phyloP scores from a whole-genome alignment of 805 yeast species.

The Teunomyces atbi region DNA sequence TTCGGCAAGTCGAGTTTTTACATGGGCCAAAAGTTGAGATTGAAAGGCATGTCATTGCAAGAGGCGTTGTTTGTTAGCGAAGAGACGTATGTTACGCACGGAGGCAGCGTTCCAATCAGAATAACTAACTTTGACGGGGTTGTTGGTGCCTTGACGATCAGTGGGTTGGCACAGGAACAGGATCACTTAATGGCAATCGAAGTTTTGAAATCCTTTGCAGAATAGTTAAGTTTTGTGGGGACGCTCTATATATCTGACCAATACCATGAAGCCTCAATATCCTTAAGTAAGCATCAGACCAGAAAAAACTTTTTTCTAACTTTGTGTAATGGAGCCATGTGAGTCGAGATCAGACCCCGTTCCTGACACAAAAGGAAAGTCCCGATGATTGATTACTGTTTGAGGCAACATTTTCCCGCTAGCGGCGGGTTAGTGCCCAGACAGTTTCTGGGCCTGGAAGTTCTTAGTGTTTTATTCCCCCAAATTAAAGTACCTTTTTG shows the following conservation, averaged over 20 bases:
- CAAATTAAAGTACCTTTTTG: too few relatives aligned
- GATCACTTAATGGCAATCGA: slow-evolving; percentile 51
- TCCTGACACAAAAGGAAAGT: neutral
- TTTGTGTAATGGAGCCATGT: neutral
- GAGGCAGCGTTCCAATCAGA: slow-evolving; percentile 55
- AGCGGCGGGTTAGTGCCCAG: neutral
- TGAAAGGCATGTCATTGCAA: slow-evolving; percentile 35
- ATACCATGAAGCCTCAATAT: neutral
- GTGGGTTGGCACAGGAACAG: slow-evolving; percentile 55
- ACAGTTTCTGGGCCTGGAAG: neutral
- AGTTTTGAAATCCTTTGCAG: slow-evolving; percentile 14
- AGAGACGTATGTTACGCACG: slow-evolving; percentile 49
- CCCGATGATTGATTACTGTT: neutral
- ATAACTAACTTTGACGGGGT: slow-evolving; percentile 33
- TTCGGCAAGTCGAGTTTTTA: slow-evolving; percentile 48
- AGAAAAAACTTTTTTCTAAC: neutral
- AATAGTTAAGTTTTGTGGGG: slow-evolving; percentile 1
- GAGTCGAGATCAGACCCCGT: slow-evolving; percentile 1
- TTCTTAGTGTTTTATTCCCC: too few relatives aligned
- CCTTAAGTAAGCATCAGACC: neutral
- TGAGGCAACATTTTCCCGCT: neutral
- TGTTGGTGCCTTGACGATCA: slow-evolving; percentile 50
- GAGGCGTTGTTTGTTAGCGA: slow-evolving; percentile 39
- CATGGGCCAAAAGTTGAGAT: slow-evolving; percentile 43
- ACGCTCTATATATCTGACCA: neutral